These are phyloP conservation scores for Termitomyces sp. DNA, from an alignment of 768 basidiomycete species.

Conservation along the genomic window DNA sequence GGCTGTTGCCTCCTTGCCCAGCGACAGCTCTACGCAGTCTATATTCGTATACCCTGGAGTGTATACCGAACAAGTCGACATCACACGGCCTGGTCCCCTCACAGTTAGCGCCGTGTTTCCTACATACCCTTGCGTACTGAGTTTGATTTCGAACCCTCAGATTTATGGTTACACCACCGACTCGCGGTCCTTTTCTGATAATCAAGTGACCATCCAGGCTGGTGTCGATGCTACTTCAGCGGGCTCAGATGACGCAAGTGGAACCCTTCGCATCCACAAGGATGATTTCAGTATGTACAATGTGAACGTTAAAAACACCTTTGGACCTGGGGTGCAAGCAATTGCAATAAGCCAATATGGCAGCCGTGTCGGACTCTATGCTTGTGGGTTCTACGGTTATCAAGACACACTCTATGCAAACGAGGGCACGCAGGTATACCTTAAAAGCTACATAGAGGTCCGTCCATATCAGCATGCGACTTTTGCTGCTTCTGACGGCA, in stretches of 20 bases:
- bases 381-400: conserved; percentile 39
- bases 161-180: conserved; percentile 39
- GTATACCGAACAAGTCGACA: conserved; percentile 38
- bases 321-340: conserved; percentile 38
- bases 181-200: conserved; percentile 30
- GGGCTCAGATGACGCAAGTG: conserved; percentile 41
- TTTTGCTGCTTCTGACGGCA: background rate
- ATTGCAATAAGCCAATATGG: conserved; percentile 48
- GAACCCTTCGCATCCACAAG: conserved; percentile 43
- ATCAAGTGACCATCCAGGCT: conserved; percentile 33
- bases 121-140: background rate
- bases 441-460: conserved; percentile 42
- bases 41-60: conserved; percentile 46
- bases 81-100: conserved; percentile 32
- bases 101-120: background rate
- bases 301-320: conserved; percentile 42
- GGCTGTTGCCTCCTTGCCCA: conserved; percentile 34
- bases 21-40: conserved; percentile 28
- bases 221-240: conserved; percentile 27
- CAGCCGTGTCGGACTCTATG: conserved; percentile 37
- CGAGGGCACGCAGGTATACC: conserved; percentile 42
- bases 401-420: conserved; percentile 44
- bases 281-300: conserved; percentile 45
- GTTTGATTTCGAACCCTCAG: conserved; percentile 15
- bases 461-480: background rate